Evolutionary conservation across 805 yeast species (phyloP).

Genomic region (Saturnispora serradocipensis): DNA sequence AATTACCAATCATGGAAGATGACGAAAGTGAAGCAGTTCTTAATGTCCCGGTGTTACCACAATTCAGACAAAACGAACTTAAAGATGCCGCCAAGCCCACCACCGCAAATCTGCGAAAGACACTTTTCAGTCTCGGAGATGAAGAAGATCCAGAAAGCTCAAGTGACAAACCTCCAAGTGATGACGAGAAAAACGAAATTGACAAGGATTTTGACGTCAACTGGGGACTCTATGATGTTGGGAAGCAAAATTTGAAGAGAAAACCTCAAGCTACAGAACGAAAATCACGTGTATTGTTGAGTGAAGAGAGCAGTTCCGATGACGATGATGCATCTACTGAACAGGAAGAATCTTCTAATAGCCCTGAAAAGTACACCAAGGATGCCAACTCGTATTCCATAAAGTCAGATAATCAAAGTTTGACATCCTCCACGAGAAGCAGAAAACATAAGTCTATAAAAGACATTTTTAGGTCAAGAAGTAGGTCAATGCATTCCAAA

Average conservation of each 20-base stretch:
- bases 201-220: slow-evolving; percentile 27
- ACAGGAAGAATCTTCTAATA: slow-evolving; percentile 4
- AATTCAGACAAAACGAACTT: slow-evolving; percentile 11
- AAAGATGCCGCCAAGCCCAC: background rate
- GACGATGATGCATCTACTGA: slow-evolving; percentile 25
- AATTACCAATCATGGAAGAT: slow-evolving; percentile 24
- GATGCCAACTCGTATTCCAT: slow-evolving; percentile 1
- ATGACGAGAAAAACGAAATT: slow-evolving; percentile 15
- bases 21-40: slow-evolving; percentile 23
- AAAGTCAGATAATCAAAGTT: background rate
- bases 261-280: slow-evolving; percentile 5
- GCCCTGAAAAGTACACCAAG: background rate
- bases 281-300: background rate
- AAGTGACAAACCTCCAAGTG: background rate
- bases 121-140: slow-evolving; percentile 2
- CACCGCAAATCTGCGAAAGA: background rate
- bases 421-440: background rate
- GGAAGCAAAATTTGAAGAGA: slow-evolving; percentile 3
- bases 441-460: background rate
- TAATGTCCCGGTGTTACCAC: slow-evolving; percentile 22
- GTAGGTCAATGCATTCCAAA: slow-evolving; percentile 6
- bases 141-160: background rate
- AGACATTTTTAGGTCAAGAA: slow-evolving; percentile 9
- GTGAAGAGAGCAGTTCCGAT: slow-evolving; percentile 7
- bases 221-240: slow-evolving; percentile 8